Conservation (phyloP, 2,329 filamentous ascomycete species). For the Incumbomyces lentus region DNA sequence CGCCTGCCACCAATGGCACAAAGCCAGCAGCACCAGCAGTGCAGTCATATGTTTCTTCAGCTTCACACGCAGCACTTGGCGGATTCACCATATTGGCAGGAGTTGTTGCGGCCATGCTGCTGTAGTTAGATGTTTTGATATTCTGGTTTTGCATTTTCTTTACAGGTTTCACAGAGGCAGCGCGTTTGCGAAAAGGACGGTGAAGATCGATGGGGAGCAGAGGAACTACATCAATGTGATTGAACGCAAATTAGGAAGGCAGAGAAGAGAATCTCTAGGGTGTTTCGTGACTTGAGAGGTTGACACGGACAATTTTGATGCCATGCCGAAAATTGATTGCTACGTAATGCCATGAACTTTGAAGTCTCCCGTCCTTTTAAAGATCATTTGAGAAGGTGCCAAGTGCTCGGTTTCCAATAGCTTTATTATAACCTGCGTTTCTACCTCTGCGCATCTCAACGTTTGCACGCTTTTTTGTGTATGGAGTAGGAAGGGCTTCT, state of each 20-base stretch:
- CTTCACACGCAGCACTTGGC: not conserved
- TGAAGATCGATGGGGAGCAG: not conserved
- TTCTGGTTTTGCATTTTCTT: not conserved
- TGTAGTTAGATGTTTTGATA: not conserved
- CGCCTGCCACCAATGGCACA: not conserved
- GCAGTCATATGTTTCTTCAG: constrained; percentile 1
- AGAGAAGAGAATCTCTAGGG: not conserved
- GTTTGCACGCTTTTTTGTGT: too few relatives aligned
- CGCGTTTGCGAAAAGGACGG: not conserved
- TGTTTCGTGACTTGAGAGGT: not conserved
- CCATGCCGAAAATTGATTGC: constrained; percentile 5
- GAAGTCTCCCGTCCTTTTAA: too few relatives aligned
- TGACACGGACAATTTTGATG: constrained; percentile 1
- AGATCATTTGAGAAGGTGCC: too few relatives aligned
- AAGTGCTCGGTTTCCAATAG: not conserved
- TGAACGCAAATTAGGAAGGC: not conserved
- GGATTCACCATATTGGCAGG: constrained; percentile 3
- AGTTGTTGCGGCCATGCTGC: constrained; percentile 2
- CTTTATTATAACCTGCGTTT: too few relatives aligned
- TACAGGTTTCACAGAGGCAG: too few relatives aligned
- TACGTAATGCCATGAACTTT: not conserved
- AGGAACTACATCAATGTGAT: not conserved
- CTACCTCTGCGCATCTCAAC: too few relatives aligned
- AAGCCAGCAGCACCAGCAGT: not conserved
- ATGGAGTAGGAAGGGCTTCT: too few relatives aligned